Conservation (phyloP, 2,329 filamentous ascomycete species). For the Pyricularia pennisetigena region DNA sequence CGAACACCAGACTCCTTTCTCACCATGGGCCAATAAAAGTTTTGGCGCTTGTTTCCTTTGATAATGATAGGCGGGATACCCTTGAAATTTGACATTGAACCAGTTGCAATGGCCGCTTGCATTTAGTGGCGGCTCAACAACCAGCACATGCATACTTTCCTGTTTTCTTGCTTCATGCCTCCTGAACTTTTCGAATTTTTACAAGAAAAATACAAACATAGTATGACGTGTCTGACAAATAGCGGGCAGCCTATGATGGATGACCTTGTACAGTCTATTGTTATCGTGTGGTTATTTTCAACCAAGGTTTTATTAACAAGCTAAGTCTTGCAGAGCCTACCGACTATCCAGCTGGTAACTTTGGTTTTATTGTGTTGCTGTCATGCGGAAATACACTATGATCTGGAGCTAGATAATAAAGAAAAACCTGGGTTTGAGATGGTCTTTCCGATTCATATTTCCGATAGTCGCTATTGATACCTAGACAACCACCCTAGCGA, state of each 20-base stretch:
- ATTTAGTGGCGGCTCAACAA: neutral
- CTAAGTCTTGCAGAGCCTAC: neutral
- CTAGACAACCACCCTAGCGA: too few relatives aligned
- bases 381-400: neutral
- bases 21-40: neutral
- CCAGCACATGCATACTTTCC: neutral
- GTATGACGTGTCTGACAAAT: neutral
- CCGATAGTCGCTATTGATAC: too few relatives aligned
- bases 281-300: neutral
- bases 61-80: neutral
- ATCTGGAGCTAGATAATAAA: neutral
- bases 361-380: neutral
- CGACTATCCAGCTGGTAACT: neutral
- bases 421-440: too few relatives aligned
- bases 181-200: neutral
- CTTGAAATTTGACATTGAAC: neutral
- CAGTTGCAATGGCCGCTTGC: neutral
- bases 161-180: neutral
- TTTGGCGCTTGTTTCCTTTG: neutral
- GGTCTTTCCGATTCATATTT: too few relatives aligned
- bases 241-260: neutral
- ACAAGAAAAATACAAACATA: neutral
- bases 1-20: neutral
- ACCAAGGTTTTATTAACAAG: too few relatives aligned
- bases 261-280: neutral